phyloP scores from a whole-genome alignment of 345 rosid species.

The sweet orange (Citrus sinensis) region DNA sequence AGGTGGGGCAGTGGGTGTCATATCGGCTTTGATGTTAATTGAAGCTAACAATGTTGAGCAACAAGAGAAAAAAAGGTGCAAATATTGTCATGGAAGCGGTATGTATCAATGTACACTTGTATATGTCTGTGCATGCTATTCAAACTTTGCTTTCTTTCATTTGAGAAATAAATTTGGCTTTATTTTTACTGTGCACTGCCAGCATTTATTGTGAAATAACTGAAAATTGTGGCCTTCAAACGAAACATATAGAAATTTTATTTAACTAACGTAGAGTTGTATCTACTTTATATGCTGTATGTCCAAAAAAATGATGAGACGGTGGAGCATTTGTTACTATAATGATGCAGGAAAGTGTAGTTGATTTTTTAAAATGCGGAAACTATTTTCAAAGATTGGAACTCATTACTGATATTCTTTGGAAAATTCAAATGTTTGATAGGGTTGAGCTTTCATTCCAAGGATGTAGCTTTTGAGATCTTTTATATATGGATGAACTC shows the following conservation, averaged over 20 bases:
- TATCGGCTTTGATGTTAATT: constrained; percentile 91
- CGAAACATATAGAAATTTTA: not conserved
- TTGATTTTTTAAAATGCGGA: not conserved
- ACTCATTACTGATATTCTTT: not conserved
- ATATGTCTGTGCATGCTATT: constrained; percentile 6
- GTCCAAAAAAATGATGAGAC: not conserved
- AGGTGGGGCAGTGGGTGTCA: constrained; percentile 96
- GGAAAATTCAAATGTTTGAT: not conserved
- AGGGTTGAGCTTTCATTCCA: not conserved
- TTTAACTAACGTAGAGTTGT: not conserved
- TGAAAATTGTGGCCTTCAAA: not conserved
- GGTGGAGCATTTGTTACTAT: not conserved
- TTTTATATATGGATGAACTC: not conserved
- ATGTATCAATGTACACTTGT: constrained; percentile 12
- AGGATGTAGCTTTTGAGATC: not conserved
- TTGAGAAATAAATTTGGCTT: not conserved
- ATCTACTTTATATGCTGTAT: not conserved
- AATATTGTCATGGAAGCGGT: constrained; percentile 94
- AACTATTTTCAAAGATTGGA: not conserved
- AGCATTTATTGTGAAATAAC: not conserved
- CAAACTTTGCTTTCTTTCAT: not conserved
- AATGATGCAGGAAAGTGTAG: not conserved
- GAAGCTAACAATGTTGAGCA: constrained; percentile 87
- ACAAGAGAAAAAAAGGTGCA: constrained; percentile 95
- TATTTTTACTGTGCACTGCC: not conserved